These are phyloP conservation scores for Olyra latifolia DNA, from an alignment of 176 grass and related monocot species.

Conservation along the genomic window DNA sequence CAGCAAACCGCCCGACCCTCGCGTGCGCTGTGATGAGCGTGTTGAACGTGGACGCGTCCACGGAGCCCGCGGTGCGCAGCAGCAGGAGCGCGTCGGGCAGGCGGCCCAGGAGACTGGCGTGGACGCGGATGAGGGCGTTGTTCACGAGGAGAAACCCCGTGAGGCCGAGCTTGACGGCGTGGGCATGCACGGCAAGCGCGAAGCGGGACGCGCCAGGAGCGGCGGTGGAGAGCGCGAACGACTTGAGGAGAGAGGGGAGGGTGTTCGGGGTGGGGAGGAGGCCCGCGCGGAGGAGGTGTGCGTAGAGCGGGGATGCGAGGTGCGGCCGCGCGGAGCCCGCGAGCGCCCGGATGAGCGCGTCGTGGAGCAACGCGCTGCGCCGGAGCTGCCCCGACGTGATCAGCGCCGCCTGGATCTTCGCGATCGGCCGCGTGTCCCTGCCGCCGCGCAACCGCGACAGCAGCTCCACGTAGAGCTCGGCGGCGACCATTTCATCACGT, in stretches of 20 bases:
- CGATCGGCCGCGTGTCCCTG: constrained; percentile 21
- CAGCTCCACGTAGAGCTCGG: constrained; percentile 36
- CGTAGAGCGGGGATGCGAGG: constrained; percentile 41
- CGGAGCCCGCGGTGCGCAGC: constrained; percentile 22
- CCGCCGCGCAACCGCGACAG: constrained; percentile 33
- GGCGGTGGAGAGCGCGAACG: constrained; percentile 25
- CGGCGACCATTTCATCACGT: constrained; percentile 35
- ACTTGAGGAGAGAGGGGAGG: constrained; percentile 44
- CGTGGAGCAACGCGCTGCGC: constrained; percentile 33
- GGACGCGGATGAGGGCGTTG: constrained; percentile 57
- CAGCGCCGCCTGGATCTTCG: constrained; percentile 37
- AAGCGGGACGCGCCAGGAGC: not conserved
- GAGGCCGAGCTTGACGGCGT: constrained; percentile 52
- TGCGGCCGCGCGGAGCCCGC: constrained; percentile 27
- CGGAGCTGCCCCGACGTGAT: constrained; percentile 38
- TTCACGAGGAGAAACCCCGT: constrained; percentile 42
- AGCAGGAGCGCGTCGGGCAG: constrained; percentile 34
- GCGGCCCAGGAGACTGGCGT: constrained; percentile 27
- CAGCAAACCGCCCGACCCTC: constrained; percentile 3
- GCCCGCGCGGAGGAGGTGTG: constrained; percentile 42
- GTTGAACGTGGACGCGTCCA: constrained; percentile 47
- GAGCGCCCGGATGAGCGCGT: constrained; percentile 47
- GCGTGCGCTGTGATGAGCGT: constrained; percentile 45
- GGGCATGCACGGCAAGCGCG: constrained; percentile 48
- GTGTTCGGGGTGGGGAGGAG: constrained; percentile 45